Evolutionary conservation across 2,329 filamentous ascomycete genomes (phyloP).

Genomic region (Neopestalotiopsis sp.): DNA sequence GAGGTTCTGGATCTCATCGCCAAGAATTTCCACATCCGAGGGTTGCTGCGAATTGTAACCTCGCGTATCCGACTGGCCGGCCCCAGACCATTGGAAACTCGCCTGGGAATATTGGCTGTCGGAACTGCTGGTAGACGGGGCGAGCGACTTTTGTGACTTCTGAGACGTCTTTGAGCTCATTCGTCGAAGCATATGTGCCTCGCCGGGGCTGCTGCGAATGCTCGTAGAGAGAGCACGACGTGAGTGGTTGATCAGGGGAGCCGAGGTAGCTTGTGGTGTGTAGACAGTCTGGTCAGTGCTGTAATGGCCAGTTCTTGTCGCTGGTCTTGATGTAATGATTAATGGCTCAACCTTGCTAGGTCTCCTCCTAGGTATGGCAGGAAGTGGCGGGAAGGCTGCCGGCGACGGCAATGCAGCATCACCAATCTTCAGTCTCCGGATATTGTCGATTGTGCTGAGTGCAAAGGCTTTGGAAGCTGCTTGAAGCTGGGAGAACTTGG

Average conservation of each 20-base stretch:
- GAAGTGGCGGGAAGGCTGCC: constrained; percentile 32
- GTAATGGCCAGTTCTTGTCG: background rate
- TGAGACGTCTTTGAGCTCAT: constrained; percentile 16
- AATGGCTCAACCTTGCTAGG: constrained; percentile 8
- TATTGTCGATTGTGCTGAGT: constrained; percentile 43
- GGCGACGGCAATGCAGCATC: constrained; percentile 16
- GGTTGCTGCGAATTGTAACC: constrained; percentile 21
- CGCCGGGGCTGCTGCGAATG: constrained; percentile 16
- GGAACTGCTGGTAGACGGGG: constrained; percentile 14
- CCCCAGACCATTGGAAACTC: constrained; percentile 9
- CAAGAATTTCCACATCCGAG: constrained; percentile 30
- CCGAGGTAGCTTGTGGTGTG: background rate
- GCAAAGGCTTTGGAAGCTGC: constrained; percentile 46
- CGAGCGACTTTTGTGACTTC: constrained; percentile 16
- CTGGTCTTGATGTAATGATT: background rate
- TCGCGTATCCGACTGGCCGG: background rate
- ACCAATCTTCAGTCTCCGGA: constrained; percentile 40
- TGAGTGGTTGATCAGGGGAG: constrained; percentile 13
- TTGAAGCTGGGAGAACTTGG: constrained; percentile 44
- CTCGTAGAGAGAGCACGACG: constrained; percentile 21
- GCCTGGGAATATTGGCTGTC: constrained; percentile 15
- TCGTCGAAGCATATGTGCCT: constrained; percentile 5
- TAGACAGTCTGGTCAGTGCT: constrained; percentile 3
- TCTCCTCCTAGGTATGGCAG: constrained; percentile 17
- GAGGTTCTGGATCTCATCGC: constrained; percentile 27